These are phyloP conservation scores for Heterobasidion parviporum DNA, from an alignment of 1,284 basidiomycete genomes.

Conservation along the genomic window DNA sequence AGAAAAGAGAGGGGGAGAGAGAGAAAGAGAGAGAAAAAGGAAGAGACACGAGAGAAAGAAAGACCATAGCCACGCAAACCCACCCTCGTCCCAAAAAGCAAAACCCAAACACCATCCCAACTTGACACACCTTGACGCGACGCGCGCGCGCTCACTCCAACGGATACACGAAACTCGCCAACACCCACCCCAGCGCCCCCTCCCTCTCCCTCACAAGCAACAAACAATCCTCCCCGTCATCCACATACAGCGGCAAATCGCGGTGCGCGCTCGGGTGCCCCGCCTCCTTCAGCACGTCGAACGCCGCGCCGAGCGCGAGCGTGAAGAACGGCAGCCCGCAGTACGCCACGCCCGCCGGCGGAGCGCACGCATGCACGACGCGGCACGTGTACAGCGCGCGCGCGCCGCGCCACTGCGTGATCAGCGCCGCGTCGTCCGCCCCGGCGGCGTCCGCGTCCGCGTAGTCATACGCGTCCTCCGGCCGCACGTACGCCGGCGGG, in stretches of 20 bases:
- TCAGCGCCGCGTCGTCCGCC: not conserved
- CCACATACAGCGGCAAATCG: slow-evolving; percentile 65
- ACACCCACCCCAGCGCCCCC: slow-evolving; percentile 60
- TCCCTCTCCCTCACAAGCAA: slow-evolving; percentile 44
- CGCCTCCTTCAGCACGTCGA: slow-evolving; percentile 62
- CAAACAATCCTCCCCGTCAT: slow-evolving; percentile 75
- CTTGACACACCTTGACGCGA: too few relatives aligned
- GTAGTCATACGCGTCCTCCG: not conserved
- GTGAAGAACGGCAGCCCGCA: slow-evolving; percentile 67
- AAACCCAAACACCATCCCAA: not conserved
- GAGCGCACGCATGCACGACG: slow-evolving; percentile 58
- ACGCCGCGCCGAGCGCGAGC: slow-evolving; percentile 48
- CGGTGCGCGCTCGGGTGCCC: slow-evolving; percentile 67
- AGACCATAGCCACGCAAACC: not conserved
- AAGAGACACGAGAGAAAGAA: not conserved
- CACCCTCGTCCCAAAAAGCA: not conserved
- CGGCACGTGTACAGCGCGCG: slow-evolving; percentile 53
- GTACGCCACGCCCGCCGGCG: slow-evolving; percentile 56
- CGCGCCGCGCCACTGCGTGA: slow-evolving; percentile 10
- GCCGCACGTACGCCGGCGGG: not conserved
- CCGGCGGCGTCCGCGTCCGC: not conserved
- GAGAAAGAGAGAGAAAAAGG: not conserved
- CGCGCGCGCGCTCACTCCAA: slow-evolving; percentile 25
- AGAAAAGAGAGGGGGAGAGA: not conserved
- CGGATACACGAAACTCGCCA: slow-evolving; percentile 71